Evolutionary conservation across 2,329 filamentous ascomycete species (phyloP), one percentile per base, ranked within the genome.

Genomic region (Celoporthe dispersa): DNA sequence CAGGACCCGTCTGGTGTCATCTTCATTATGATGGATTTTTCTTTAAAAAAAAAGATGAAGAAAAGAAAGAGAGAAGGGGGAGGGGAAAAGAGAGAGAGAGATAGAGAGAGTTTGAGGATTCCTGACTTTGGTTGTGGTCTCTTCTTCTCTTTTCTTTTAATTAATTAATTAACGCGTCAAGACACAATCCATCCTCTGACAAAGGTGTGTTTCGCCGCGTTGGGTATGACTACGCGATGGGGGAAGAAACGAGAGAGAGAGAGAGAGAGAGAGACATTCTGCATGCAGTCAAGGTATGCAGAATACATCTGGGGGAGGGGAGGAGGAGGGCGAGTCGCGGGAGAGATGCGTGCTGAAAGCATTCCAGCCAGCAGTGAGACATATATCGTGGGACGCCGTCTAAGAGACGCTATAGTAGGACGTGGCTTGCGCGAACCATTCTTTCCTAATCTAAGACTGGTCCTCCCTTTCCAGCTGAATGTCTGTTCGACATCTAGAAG

Each of bases 1-100:
- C 53, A 57, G 28, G 53, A 31, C 28, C 53, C 12, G 31, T 60
- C 57, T 33, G 33, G 57, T 60, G 57, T 6, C 57, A 60, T 60
- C 19, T 37, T 60, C 53, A 57, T 37, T 31, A 57, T 31, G 12
- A 57, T 57, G 19, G 2, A 9, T 48, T 9, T 22, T 44, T 22
- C 8, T 5, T 22, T 8, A 31, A 53, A 53, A 57, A 41, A 39
- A 41, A 14, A 41, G 11, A 41, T 14, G 41, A 44, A 48, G 11
- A 48, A 9, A 48, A 9, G 22, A 9, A 3, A 19, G 11, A 48
- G 3, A 48, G 44, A n/a, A n/a, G 9, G 44, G 11, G 19, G n/a
- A 0, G 6, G 37, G 37, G 37, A 39, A 2, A 11, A 11, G 11
- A 22, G n/a, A n/a, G 41, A 44, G 41, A 7, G 41, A n/a, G 22